Conservation (phyloP, 176 grass and related monocot species). For the Carex pumila region DNA sequence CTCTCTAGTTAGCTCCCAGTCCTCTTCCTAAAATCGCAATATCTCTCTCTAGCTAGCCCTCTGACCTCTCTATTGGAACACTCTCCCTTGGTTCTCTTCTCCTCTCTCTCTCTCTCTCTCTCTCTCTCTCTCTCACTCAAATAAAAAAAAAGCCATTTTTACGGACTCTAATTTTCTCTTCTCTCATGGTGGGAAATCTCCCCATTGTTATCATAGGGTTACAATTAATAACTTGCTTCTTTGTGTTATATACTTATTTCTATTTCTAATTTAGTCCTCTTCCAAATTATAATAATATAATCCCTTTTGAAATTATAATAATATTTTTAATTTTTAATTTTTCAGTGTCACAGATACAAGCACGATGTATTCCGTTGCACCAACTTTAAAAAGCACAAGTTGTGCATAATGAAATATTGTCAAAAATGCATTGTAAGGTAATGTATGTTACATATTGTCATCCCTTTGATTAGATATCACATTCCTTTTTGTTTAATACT, state of each 20-base stretch:
- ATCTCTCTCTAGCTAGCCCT: background rate
- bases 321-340: background rate
- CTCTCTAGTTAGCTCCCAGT: background rate
- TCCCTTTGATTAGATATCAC: background rate
- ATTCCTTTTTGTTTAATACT: background rate
- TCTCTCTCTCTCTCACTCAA: background rate
- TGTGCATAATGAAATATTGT: background rate
- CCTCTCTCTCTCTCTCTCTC: background rate
- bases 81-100: too few species aligned
- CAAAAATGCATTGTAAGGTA: background rate
- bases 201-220: background rate
- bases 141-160: background rate
- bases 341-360: background rate
- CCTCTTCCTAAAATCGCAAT: background rate
- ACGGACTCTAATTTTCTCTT: background rate
- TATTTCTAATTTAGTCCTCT: background rate
- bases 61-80: too few species aligned
- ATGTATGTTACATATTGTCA: background rate
- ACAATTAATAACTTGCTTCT: background rate
- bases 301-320: too few species aligned
- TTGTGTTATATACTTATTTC: background rate
- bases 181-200: background rate
- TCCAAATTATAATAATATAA: background rate
- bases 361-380: background rate
- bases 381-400: background rate